Base-by-base conservation (phyloP, 257 asterid species). In the Jacaranda mimosifolia region DNA sequence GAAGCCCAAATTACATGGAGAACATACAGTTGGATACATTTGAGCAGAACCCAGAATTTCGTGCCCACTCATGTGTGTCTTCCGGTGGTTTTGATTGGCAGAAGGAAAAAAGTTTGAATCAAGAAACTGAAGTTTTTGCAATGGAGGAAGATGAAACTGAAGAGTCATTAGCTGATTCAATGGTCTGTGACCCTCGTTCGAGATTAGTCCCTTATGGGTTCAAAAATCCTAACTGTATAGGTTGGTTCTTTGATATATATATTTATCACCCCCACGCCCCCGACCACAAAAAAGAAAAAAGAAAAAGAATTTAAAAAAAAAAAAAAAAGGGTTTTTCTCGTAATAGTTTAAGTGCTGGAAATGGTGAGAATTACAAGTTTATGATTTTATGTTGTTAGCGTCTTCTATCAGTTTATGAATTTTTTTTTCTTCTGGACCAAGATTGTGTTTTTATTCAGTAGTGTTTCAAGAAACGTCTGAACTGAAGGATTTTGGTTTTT, bases 121-220 rank as follows among this genome's bases (percentile, higher is more conserved):
- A 82, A 87, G 94, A 87, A 86, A 73, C 77, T 56, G 84, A 75
- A 59, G 75, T 65, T 46, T 82, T 80, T 70, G 84, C 89, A 1
- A 86, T 86, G 88, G 97, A 89, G 52, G 97, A 90, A 85, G 92
- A 86, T 60, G 90, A 75, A 76, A 52, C 12, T 17, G 80, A 74
- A 19, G 91, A 86, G 57, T 80, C 91, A 9, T 83, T 87, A 70
- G 86, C 90, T 60, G 96, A 92, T 80, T 81, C 85, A 6, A 93
- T 93, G 97, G 85, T 91, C 69, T 93, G 97, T 63, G 94, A 89
- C 79, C 76, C 88, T 49, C 88, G 89, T 68, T 89, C 98, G 10
- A 85, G 77, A 72, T 68, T 96, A 18, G 87, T 93, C 64, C 88
- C 82, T 0, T 81, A 62, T 56, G 99, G 99, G 48, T 85, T 91